A percentile compares a stretch with the other conserved stretches of the same genome.
phyloP scores from a whole-genome alignment of 2,329 filamentous ascomycete species.

The Cladosporium sp. region DNA sequence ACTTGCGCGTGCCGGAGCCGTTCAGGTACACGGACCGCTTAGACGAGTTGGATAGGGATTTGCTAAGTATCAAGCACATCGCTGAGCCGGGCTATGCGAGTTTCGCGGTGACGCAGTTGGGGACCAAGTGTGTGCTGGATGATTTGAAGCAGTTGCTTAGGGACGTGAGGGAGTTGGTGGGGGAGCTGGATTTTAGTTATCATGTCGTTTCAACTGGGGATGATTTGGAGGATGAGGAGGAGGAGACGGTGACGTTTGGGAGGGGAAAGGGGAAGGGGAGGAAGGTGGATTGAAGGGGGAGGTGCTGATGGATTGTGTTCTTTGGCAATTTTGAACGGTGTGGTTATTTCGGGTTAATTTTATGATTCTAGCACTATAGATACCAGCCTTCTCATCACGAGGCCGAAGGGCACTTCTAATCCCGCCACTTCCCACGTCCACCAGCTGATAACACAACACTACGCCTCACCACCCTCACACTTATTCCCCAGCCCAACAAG shows the following conservation, averaged over 20 bases:
- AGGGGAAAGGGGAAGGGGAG: neutral
- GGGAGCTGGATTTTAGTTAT: slow-evolving; percentile 71
- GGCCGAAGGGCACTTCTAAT: no score
- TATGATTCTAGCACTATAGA: no score
- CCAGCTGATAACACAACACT: no score
- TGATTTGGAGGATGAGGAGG: slow-evolving; percentile 22
- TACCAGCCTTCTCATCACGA: no score
- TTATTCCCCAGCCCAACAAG: no score
- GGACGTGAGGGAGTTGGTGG: slow-evolving; percentile 63
- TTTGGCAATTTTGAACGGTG: no score
- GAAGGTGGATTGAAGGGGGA: neutral
- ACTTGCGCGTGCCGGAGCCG: slow-evolving; percentile 59
- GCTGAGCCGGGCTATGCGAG: slow-evolving; percentile 69
- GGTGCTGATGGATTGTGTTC: no score
- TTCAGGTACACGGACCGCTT: slow-evolving; percentile 59
- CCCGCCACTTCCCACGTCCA: no score
- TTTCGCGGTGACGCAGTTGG: slow-evolving; percentile 71
- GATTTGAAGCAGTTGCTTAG: slow-evolving; percentile 62
- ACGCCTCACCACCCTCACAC: no score
- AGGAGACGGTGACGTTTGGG: slow-evolving; percentile 23
- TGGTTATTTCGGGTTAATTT: no score
- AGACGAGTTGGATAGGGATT: slow-evolving; percentile 55
- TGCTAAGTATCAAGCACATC: slow-evolving; percentile 62
- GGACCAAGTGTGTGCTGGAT: slow-evolving; percentile 63
- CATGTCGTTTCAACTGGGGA: slow-evolving; percentile 46